These are phyloP conservation scores for Carnegiea gigantea DNA, from an alignment of 179 eudicot species.

Conservation along the genomic window DNA sequence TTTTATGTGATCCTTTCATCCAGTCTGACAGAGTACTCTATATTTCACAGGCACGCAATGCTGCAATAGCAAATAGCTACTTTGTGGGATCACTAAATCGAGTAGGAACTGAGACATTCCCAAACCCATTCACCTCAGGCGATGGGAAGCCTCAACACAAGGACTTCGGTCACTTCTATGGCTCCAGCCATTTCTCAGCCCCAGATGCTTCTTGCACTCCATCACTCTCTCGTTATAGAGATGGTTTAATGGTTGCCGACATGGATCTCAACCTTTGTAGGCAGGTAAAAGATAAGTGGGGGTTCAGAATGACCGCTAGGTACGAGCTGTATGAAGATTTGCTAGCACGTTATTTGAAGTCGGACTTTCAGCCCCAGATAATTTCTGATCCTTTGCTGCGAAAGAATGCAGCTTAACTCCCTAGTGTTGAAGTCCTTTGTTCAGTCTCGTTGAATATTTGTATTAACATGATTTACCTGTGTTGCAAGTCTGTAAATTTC, in stretches of 20 bases:
- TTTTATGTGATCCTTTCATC: background rate
- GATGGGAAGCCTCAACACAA: constrained; percentile 91
- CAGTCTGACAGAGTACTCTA: background rate
- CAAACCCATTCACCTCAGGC: constrained; percentile 96
- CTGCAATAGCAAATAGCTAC: constrained; percentile 95
- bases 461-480: background rate
- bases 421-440: background rate
- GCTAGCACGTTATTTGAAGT: constrained; percentile 59
- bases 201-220: constrained; percentile 96
- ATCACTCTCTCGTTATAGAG: constrained; percentile 76
- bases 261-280: constrained; percentile 97
- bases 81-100: constrained; percentile 94
- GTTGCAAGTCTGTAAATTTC: constrained; percentile 17
- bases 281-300: constrained; percentile 96
- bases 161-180: constrained; percentile 96
- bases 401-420: constrained; percentile 37
- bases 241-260: constrained; percentile 82
- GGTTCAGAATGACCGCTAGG: constrained; percentile 91
- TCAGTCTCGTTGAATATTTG: background rate
- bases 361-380: constrained; percentile 88
- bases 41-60: constrained; percentile 82
- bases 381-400: constrained; percentile 73
- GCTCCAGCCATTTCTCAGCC: constrained; percentile 93
- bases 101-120: constrained; percentile 89
- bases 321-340: constrained; percentile 76